Percentiles rank a stretch among this genome's conserved stretches.
Evolutionary conservation across 768 basidiomycete species (phyloP).

Genomic region (Leccinum fibrillosum): DNA sequence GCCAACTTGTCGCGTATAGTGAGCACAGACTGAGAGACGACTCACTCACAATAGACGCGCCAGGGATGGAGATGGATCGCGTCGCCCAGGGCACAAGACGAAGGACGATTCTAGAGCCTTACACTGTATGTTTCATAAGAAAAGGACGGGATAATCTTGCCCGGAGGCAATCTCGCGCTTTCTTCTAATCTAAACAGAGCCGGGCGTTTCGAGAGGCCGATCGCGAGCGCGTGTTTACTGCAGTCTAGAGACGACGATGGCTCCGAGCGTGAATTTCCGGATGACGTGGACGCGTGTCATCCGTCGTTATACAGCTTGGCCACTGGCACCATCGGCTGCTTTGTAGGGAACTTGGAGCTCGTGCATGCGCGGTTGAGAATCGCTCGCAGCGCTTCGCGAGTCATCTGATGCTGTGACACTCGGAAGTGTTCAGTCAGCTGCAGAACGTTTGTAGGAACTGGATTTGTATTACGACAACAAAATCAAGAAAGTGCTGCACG

Average conservation of each 20-base stretch:
- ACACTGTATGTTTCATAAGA: too few species aligned
- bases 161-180: too few species aligned
- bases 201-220: neutral
- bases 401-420: slow-evolving; percentile 74
- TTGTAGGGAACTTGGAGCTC: slow-evolving; percentile 75
- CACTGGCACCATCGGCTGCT: neutral
- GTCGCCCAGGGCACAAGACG: slow-evolving; percentile 46
- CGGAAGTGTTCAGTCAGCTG: slow-evolving; percentile 64
- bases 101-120: slow-evolving; percentile 44
- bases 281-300: slow-evolving; percentile 71
- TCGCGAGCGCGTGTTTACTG: slow-evolving; percentile 45
- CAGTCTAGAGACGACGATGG: slow-evolving; percentile 31
- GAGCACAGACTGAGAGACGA: neutral
- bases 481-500: slow-evolving; percentile 69
- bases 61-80: slow-evolving; percentile 54
- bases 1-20: too few species aligned
- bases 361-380: slow-evolving; percentile 71
- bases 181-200: too few species aligned
- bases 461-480: slow-evolving; percentile 96
- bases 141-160: too few species aligned
- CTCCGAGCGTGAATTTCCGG: slow-evolving; percentile 66
- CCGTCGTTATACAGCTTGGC: neutral
- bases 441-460: slow-evolving; percentile 71
- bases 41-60: slow-evolving; percentile 56
- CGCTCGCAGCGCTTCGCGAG: slow-evolving; percentile 66